phyloP scores from a whole-genome alignment of 1,284 basidiomycete genomes.

The Porphyrellus sp. region DNA sequence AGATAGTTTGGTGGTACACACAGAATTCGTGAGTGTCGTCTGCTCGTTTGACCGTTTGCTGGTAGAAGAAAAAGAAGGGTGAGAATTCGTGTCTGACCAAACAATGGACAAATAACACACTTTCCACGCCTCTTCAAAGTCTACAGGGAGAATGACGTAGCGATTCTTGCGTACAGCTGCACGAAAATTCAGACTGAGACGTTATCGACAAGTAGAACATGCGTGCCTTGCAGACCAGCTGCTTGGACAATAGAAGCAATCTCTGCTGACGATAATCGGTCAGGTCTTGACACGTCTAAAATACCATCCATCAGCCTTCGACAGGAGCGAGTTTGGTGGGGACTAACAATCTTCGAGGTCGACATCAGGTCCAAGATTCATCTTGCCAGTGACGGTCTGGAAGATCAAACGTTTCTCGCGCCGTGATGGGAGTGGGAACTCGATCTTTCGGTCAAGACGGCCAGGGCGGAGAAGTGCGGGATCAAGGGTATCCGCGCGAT shows the following conservation, averaged over 20 bases:
- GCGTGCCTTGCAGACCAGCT: constrained; percentile 90
- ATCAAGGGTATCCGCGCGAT: constrained; percentile 94
- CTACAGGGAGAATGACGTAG: constrained; percentile 93
- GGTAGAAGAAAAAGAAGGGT: constrained; percentile 35
- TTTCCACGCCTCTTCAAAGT: constrained; percentile 99
- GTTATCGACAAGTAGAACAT: neutral
- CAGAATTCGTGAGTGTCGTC: constrained; percentile 97
- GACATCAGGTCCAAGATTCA: constrained; percentile 98
- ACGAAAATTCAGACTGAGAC: constrained; percentile 7
- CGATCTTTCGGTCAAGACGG: constrained; percentile 97
- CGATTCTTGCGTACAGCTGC: constrained; percentile 95
- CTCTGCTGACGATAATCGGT: constrained; percentile 93
- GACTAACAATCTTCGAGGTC: constrained; percentile 95
- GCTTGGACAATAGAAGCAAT: constrained; percentile 96
- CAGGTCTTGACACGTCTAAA: constrained; percentile 92
- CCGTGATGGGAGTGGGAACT: constrained; percentile 93
- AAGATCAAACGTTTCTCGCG: constrained; percentile 97
- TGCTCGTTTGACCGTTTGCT: constrained; percentile 91
- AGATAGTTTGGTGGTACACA: constrained; percentile 41
- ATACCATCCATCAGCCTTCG: constrained; percentile 11
- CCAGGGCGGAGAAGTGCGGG: constrained; percentile 97
- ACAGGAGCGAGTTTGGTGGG: neutral
- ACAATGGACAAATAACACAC: constrained; percentile 58
- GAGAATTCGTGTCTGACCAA: constrained; percentile 38
- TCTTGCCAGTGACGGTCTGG: constrained; percentile 96